phyloP scores from a whole-genome alignment of 176 grass and related monocot genomes.

The Aegilops speltoides region DNA sequence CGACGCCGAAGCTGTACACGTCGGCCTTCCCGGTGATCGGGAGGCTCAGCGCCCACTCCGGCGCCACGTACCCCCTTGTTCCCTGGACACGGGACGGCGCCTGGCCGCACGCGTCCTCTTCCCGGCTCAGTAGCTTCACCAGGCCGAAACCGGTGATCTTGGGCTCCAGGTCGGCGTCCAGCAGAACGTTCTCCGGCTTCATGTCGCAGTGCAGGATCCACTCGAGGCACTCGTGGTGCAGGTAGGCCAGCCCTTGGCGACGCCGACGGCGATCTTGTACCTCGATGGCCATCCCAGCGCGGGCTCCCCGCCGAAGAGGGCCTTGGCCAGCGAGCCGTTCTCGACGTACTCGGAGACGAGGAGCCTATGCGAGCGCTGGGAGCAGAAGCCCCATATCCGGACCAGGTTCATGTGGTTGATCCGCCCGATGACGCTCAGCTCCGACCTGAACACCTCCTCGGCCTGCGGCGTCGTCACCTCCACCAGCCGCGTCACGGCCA shows the following conservation, averaged over 20 bases:
- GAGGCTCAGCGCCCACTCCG: slow-evolving; percentile 50
- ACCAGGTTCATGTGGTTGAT: slow-evolving; percentile 70
- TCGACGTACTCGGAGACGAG: slow-evolving; percentile 50
- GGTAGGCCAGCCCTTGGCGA: slow-evolving; percentile 53
- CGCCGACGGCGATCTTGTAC: slow-evolving; percentile 51
- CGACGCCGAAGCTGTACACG: slow-evolving; percentile 50
- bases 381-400: slow-evolving; percentile 57
- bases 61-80: slow-evolving; percentile 49
- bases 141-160: slow-evolving; percentile 68
- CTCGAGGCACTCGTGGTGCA: slow-evolving; percentile 72
- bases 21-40: slow-evolving; percentile 60
- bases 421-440: slow-evolving; percentile 55
- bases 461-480: slow-evolving; percentile 29
- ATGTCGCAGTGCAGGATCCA: slow-evolving; percentile 78
- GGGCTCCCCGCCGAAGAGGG: slow-evolving; percentile 22
- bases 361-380: slow-evolving; percentile 40
- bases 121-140: slow-evolving; percentile 52
- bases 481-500: slow-evolving; percentile 55
- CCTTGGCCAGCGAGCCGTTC: slow-evolving; percentile 55
- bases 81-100: slow-evolving; percentile 29
- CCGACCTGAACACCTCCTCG: slow-evolving; percentile 55
- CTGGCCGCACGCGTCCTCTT: not conserved
- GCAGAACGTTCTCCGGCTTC: slow-evolving; percentile 76
- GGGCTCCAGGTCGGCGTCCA: slow-evolving; percentile 48
- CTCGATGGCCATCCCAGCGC: slow-evolving; percentile 12